A percentile compares a stretch with the other conserved stretches of the same genome.
Evolutionary conservation across 148 eudicot species (phyloP).

Genomic region (Chenopodium quinoa): DNA sequence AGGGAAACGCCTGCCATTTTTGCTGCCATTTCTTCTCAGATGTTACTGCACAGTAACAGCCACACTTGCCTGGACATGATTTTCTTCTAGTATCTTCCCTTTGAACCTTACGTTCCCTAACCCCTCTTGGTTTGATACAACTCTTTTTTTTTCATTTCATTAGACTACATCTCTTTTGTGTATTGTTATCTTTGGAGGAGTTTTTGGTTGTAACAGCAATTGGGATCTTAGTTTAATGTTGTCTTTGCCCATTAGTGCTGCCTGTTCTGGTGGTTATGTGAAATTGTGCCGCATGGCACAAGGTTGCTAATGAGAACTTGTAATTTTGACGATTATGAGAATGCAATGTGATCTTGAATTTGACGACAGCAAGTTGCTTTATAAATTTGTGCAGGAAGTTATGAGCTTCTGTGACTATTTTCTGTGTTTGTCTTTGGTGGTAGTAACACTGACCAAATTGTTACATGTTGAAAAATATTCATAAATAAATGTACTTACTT

Average conservation of each 20-base stretch:
- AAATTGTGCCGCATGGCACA: background rate
- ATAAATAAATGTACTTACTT: no score
- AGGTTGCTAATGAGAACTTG: conserved; percentile 1
- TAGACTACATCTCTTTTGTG: background rate
- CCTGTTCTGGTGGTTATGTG: background rate
- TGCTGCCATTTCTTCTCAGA: conserved; percentile 15
- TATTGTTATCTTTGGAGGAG: background rate
- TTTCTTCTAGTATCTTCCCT: background rate
- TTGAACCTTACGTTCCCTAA: background rate
- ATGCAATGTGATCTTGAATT: background rate
- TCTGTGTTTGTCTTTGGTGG: background rate
- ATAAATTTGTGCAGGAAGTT: background rate
- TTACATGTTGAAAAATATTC: background rate
- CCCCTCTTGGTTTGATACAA: background rate
- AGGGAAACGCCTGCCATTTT: conserved; percentile 1
- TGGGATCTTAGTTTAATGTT: background rate
- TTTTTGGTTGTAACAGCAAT: conserved; percentile 17
- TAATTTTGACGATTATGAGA: conserved; percentile 3
- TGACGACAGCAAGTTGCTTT: background rate
- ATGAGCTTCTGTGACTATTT: background rate
- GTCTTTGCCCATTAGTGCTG: background rate
- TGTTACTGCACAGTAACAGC: conserved; percentile 41
- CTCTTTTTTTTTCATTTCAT: background rate
- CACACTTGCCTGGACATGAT: background rate
- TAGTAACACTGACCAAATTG: background rate